Evolutionary conservation across 2,329 filamentous ascomycete genomes (phyloP), one percentile per base, ranked within the genome.

Genomic region (Berkeleyomyces rouxiae): DNA sequence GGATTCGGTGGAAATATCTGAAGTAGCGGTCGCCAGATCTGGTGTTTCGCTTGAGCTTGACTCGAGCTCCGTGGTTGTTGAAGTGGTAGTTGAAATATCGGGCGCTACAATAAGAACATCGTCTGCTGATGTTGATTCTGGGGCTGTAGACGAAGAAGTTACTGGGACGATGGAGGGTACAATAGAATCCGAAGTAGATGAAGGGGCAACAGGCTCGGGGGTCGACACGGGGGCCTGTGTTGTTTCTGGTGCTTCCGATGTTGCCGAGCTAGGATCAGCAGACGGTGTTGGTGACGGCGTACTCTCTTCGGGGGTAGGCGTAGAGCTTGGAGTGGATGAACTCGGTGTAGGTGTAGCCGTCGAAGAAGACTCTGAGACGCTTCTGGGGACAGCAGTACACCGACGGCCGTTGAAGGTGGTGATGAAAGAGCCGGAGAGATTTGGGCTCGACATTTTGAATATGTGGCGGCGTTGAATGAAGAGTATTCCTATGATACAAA

Each of bases 311-410:
- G 62, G 63, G 42, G 61, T 66, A 55, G 66, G 59, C 31, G 66
- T 66, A 11, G 64, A 61, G 33, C 58, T 62, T 43, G 68, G 61
- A 43, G 64, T 59, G 33, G 66, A 42, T 31, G 58, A 63, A 53
- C 36, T 59, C 10, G 51, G 60, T 33, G 66, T 65, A 64, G 64
- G 51, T 59, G 64, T 61, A 65, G 66, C 66, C 66, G 67, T 63
- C 66, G 63, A 63, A 67, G 47, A 64, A 63, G 61, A 61, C 62
- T 59, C 66, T 65, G 62, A 67, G 57, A 67, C 64, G 46, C 65
- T 65, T 67, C 70, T 77, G 58, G 78, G 79, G 66, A 81, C 72
- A 65, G 77, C 79, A 68, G 80, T 82, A 72, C 80, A 82, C 70
- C 75, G 75, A 69, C 74, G 77, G 60, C 78, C 78, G 63, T 75